Evolutionary conservation across 805 yeast species (phyloP).

Genomic region (Cephaloascus albidus): DNA sequence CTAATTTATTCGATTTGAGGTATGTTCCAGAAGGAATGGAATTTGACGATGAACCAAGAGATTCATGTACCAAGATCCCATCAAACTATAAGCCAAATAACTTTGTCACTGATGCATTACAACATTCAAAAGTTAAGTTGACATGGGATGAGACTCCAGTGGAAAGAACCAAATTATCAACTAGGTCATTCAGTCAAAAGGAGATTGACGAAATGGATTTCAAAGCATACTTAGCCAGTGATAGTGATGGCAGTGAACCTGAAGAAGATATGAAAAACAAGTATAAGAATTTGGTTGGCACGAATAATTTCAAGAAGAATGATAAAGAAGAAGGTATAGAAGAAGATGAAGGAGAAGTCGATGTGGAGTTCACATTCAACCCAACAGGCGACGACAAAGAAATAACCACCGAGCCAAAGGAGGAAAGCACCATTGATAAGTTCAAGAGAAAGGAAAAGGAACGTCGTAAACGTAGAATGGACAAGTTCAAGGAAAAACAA

Average conservation of each 20-base stretch:
- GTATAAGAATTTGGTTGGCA: constrained; percentile 43
- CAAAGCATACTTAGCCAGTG: constrained; percentile 84
- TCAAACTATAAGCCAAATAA: constrained; percentile 67
- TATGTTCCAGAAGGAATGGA: constrained; percentile 91
- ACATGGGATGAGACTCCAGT: constrained; percentile 99
- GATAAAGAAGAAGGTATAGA: constrained; percentile 16
- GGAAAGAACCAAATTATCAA: constrained; percentile 68
- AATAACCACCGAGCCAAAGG: constrained; percentile 28
- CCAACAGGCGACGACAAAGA: constrained; percentile 61
- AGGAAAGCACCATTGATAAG: constrained; percentile 70
- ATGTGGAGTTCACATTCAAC: constrained; percentile 92
- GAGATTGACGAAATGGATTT: constrained; percentile 89
- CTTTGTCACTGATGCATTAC: constrained; percentile 91
- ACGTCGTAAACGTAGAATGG: constrained; percentile 79
- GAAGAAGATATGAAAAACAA: constrained; percentile 35
- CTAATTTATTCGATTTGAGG: constrained; percentile 86
- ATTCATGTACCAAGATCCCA: constrained; percentile 65
- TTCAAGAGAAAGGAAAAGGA: constrained; percentile 87
- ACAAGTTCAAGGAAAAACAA: constrained; percentile 56
- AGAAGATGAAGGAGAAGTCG: constrained; percentile 60
- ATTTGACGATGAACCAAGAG: constrained; percentile 72
- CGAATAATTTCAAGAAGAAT: constrained; percentile 19
- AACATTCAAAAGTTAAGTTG: constrained; percentile 89
- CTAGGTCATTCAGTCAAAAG: constrained; percentile 76
- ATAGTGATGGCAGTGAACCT: constrained; percentile 18